Evolutionary conservation across 148 eudicot genomes (phyloP), one percentile per base, ranked within the genome.

Genomic region (Vaccinium darrowii): DNA sequence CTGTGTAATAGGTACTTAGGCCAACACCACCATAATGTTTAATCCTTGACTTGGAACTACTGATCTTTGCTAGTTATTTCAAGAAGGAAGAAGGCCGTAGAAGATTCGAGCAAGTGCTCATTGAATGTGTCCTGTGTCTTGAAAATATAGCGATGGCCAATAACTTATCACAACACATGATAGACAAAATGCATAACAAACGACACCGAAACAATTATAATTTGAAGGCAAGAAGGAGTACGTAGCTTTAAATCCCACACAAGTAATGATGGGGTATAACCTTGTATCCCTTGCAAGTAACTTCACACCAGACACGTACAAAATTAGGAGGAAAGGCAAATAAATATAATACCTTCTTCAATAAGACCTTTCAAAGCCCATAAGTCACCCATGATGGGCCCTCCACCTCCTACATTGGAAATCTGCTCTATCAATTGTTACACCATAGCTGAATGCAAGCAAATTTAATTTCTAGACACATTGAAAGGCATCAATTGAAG

Each of bases 361-460:
- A 95, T 87, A 73, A 97, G 90, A 81, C 99, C 99, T 89, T 97
- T 95, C 76, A 97, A 88, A 87, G 99, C 99, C 98, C 99, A 97
- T 53, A 97, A 91, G 90, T 97, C 99, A 77, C 97, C 98, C 98
- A 95, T 94, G 78, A 95, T 97, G 80, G 94, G 91, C 75, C 99
- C 98, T 82, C 93, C 94, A 87, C 95, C 94, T 78, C 98, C 98
- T 97, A 86, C 89, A 89, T 30, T 81, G 80, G 80, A 71, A 79
- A 79, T 54, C 23, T 78, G 43, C 56, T 58, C 12, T 27, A 33
- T 84, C 63, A 78, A 80, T 43, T 73, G 19, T 67, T 23, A 57
- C 52, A 58, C 21, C 36, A 8, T 25, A 51, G 16, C 30, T 50
- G 39, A 62, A 69, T 47, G 33, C 77, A 51, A 82, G 62, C 39